Conservation (phyloP, 2,329 filamentous ascomycete species). For the Beauveria sp. region DNA sequence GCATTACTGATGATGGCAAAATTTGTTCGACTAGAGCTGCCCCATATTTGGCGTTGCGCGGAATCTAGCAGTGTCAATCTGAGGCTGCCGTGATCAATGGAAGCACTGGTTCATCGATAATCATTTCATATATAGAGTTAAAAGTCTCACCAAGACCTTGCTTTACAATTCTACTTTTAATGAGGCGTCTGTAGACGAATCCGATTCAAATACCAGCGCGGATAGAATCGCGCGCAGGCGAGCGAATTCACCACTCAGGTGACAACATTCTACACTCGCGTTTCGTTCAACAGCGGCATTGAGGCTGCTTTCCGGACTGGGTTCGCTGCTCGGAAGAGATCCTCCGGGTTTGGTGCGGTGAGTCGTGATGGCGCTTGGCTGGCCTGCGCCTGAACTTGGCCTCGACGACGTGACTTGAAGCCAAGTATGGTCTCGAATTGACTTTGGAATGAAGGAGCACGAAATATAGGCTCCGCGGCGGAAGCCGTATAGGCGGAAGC, state of each 20-base stretch:
- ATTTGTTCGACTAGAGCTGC: background rate
- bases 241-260: background rate
- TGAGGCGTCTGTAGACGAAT: too few relatives aligned
- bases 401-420: too few relatives aligned
- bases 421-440: constrained; percentile 15
- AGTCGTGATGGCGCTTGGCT: background rate
- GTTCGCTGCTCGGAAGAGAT: background rate
- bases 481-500: background rate
- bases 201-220: accelerated
- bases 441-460: constrained; percentile 29
- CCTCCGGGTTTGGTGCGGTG: too few relatives aligned
- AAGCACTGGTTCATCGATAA: too few relatives aligned
- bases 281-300: background rate
- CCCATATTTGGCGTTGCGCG: background rate
- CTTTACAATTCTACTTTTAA: too few relatives aligned
- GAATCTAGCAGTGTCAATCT: too few relatives aligned
- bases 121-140: too few relatives aligned
- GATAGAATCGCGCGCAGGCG: background rate
- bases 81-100: too few relatives aligned
- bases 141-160: too few relatives aligned
- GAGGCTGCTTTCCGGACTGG: background rate
- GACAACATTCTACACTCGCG: background rate
- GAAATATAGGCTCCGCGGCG: constrained; percentile 26
- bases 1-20: background rate
- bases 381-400: background rate